Percentiles rank a stretch among this genome's conserved stretches.
phyloP scores from a whole-genome alignment of 1,284 basidiomycete species.

The Austropuccinia psidii region DNA sequence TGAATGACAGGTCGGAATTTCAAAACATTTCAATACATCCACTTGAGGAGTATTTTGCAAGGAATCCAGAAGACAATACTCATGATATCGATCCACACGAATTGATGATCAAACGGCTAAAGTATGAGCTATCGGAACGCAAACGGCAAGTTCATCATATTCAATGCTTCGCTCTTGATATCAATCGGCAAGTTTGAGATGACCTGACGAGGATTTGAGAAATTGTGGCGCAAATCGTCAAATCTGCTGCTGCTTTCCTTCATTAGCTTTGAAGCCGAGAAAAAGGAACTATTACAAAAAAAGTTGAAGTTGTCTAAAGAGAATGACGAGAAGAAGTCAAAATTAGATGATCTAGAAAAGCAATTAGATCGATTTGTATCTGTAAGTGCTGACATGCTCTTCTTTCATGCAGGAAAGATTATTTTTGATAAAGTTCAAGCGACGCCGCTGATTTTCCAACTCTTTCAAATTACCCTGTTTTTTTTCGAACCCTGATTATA shows the following conservation, averaged over 20 bases:
- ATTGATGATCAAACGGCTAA: constrained; percentile 25
- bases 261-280: constrained; percentile 26
- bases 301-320: constrained; percentile 35
- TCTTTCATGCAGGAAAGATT: background rate
- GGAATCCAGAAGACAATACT: constrained; percentile 4
- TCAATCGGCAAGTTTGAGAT: too few species aligned
- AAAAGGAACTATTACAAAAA: constrained; percentile 25
- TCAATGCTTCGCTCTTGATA: too few species aligned
- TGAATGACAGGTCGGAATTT: constrained; percentile 16
- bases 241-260: too few species aligned
- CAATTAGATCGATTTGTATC: constrained; percentile 32
- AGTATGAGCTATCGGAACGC: constrained; percentile 22
- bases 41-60: constrained; percentile 27
- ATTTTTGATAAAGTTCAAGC: background rate
- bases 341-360: constrained; percentile 35
- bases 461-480: background rate
- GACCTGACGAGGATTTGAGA: too few species aligned
- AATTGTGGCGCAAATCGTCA: too few species aligned
- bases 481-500: background rate
- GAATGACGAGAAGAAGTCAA: constrained; percentile 34
- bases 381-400: background rate
- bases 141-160: constrained; percentile 21
- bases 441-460: background rate
- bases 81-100: constrained; percentile 11
- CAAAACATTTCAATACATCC: constrained; percentile 35